Conservation (phyloP, 2,329 filamentous ascomycete genomes). For the Trichoderma sp. region DNA sequence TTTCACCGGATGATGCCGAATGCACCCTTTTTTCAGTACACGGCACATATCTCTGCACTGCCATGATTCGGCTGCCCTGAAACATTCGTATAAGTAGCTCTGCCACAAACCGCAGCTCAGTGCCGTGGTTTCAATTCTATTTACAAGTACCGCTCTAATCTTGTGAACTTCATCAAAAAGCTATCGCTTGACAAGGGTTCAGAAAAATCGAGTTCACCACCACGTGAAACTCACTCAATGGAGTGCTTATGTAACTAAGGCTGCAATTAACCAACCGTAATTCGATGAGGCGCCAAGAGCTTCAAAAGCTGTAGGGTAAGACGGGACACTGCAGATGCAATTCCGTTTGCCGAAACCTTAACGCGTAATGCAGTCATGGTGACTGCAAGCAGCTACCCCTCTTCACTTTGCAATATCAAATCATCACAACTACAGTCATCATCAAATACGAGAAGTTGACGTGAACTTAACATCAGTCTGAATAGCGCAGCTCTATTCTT, state of each 20-base stretch:
- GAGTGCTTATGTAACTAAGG: neutral
- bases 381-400: neutral
- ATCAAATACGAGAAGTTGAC: neutral
- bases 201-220: neutral
- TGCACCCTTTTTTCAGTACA: neutral
- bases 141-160: neutral
- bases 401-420: neutral
- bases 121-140: neutral
- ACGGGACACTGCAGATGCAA: neutral
- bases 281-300: neutral
- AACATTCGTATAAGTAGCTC: conserved; percentile 3
- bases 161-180: neutral
- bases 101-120: neutral
- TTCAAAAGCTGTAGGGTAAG: neutral
- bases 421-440: neutral
- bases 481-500: neutral
- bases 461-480: neutral
- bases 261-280: neutral
- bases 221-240: neutral
- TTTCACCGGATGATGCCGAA: neutral
- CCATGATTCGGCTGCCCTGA: conserved; percentile 8
- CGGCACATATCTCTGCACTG: neutral
- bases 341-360: neutral
- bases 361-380: neutral
- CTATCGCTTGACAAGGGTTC: neutral